These are phyloP conservation scores for Wallacemonas collosoma DNA, from an alignment of 208 protist genomes.

Conservation along the genomic window DNA sequence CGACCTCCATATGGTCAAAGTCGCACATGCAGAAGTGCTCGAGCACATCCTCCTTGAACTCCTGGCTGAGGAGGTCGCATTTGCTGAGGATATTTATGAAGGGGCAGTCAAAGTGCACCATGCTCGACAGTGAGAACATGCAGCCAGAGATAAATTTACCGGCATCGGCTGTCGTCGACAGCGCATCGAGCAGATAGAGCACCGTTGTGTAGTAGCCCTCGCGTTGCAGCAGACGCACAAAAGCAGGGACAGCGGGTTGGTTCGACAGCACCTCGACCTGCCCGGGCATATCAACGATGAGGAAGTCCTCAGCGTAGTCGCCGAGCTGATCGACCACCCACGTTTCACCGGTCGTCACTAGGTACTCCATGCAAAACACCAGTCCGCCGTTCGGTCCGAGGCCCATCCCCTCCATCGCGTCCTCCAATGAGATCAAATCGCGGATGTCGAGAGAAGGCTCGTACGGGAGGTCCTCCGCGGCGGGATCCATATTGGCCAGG, in stretches of 20 bases:
- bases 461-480: conserved; percentile 94
- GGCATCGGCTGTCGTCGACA: conserved; percentile 79
- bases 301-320: conserved; percentile 95
- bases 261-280: conserved; percentile 99
- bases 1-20: conserved; percentile 85
- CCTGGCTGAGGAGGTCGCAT: conserved; percentile 80
- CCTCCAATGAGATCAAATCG: conserved; percentile 95
- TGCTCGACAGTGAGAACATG: conserved; percentile 89
- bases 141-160: conserved; percentile 92
- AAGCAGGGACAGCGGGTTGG: conserved; percentile 87
- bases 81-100: conserved; percentile 93
- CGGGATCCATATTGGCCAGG: conserved; percentile 99
- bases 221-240: conserved; percentile 81
- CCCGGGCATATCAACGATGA: conserved; percentile 99
- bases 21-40: conserved; percentile 90
- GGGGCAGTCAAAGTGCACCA: conserved; percentile 92
- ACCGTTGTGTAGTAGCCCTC: conserved; percentile 84
- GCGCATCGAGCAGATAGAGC: conserved; percentile 87
- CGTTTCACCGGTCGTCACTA: conserved; percentile 90
- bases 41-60: conserved; percentile 67
- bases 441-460: conserved; percentile 92
- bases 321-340: conserved; percentile 95
- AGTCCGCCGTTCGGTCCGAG: conserved; percentile 99
- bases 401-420: conserved; percentile 89
- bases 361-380: conserved; percentile 99